Conservation (phyloP, 139 green algal genomes). For the Diplosphaera chodatii region DNA sequence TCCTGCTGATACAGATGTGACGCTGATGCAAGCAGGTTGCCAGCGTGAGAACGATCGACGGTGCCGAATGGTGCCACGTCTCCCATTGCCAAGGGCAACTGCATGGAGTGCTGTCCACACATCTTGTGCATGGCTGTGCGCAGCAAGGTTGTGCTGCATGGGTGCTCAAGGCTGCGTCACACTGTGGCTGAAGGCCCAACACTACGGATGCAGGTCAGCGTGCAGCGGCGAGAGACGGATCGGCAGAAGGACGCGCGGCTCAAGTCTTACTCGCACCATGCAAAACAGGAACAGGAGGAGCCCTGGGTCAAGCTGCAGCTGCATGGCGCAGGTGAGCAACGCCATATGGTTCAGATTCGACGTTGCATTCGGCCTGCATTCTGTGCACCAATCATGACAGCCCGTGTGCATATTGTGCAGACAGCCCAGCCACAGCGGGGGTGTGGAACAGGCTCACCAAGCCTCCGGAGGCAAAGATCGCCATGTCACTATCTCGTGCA, state of each 20-base stretch:
- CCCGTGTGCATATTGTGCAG: neutral
- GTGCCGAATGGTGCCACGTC: no score
- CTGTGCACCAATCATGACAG: neutral
- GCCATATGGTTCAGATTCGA: no score
- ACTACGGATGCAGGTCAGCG: slow-evolving; percentile 57
- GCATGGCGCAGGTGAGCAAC: neutral
- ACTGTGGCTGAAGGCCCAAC: no score
- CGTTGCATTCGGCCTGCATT: no score
- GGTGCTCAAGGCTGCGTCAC: no score
- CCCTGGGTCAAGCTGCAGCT: slow-evolving; percentile 27
- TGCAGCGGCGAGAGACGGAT: slow-evolving; percentile 79
- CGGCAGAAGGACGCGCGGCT: slow-evolving; percentile 64
- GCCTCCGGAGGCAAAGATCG: neutral
- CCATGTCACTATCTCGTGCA: neutral
- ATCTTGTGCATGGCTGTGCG: no score
- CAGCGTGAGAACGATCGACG: no score
- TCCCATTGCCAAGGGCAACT: no score
- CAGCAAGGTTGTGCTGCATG: no score
- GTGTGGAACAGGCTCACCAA: neutral
- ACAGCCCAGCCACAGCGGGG: neutral
- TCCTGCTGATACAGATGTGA: no score
- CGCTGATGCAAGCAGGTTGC: no score
- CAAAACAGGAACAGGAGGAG: slow-evolving; percentile 41
- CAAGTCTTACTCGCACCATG: slow-evolving; percentile 55
- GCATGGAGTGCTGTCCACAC: no score